Base-by-base conservation (phyloP, 805 yeast genomes). In the Metschnikowia kofuensis region DNA sequence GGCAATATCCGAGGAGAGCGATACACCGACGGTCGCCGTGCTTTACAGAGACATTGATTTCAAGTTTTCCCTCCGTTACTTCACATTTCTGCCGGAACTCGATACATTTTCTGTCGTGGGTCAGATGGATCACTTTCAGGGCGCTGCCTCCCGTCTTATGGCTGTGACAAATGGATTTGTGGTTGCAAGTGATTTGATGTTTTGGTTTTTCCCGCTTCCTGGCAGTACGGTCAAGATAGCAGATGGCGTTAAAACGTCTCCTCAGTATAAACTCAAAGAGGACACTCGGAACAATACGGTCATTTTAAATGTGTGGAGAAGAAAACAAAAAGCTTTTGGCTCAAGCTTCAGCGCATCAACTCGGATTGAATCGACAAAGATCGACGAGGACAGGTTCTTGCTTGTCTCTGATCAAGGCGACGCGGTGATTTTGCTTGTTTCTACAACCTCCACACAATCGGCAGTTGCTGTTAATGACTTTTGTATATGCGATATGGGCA, bases 11-110 rank as follows among this genome's bases (percentile, higher is more conserved):
- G 31, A 44, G 4, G 9, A 16, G 7, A 6, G 11, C 1, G 16
- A 11, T 10, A 31, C 42, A 13, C 42, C 41, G 7, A 31, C 51
- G 11, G n/a, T 69, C 13, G 73, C 70, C 1, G 48, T 68, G 1
- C 47, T 70, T 6, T 68, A 65, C 49, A 58, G 74, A 21, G 74
- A 69, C 46, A 65, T 64, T 41, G 67, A 66, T 42, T 67, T 63
- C 53, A 56, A 58, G 45, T 63, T 61, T 42, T 66, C 72, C 10
- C 48, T 70, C 38, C 58, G 75, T 31, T 62, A 53, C 53, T 70
- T 66, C 52, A 35, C 47, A n/a, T 31, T 68, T 3, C 54, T 54
- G 29, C 15, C 40, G 21, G 36, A 21, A 1, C 40, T 38, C 4
- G 38, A 45, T 6, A 42, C 27, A 0, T 45, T 63, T 12, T 31